phyloP scores from a whole-genome alignment of 2,329 filamentous ascomycete species.

The Camillea tinctor region DNA sequence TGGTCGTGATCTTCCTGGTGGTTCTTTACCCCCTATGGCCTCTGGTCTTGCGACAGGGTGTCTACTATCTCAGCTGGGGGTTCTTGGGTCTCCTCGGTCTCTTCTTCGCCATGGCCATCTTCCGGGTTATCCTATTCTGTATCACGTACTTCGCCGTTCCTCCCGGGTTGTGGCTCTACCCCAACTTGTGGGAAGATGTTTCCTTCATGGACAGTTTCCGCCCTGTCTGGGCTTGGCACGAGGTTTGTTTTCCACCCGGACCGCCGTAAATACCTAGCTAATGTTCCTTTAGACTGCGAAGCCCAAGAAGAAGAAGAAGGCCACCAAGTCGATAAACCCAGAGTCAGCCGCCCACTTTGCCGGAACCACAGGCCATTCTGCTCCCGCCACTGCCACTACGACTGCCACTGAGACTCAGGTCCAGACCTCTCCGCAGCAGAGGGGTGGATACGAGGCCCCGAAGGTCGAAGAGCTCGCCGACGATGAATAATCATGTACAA shows the following conservation, averaged over 20 bases:
- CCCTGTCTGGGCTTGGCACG: conserved; percentile 97
- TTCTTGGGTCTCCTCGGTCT: conserved; percentile 85
- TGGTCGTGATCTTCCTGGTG: conserved; percentile 79
- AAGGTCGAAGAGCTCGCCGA: conserved; percentile 53
- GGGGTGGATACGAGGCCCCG: conserved; percentile 46
- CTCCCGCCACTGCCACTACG: conserved; percentile 53
- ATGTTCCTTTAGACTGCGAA: conserved; percentile 29
- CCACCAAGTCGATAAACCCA: conserved; percentile 38
- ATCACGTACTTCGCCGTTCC: conserved; percentile 81
- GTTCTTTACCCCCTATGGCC: conserved; percentile 98
- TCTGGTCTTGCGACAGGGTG: conserved; percentile 81
- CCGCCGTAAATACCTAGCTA: conserved; percentile 7
- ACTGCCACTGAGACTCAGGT: conserved; percentile 57
- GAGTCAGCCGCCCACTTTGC: conserved; percentile 43
- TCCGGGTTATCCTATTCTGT: conserved; percentile 91
- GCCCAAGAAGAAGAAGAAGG: conserved; percentile 59
- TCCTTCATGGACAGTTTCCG: conserved; percentile 97
- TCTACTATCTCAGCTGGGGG: conserved; percentile 96
- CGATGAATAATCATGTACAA: conserved; percentile 39
- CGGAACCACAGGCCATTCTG: conserved; percentile 51
- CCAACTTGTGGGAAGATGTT: conserved; percentile 97
- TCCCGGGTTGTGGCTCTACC: conserved; percentile 96
- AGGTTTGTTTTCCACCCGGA: conserved; percentile 56
- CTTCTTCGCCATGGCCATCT: conserved; percentile 97
- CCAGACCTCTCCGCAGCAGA: conserved; percentile 39